Evolutionary conservation across 2,329 filamentous ascomycete species (phyloP).

Genomic region (Alternaria arborescens): DNA sequence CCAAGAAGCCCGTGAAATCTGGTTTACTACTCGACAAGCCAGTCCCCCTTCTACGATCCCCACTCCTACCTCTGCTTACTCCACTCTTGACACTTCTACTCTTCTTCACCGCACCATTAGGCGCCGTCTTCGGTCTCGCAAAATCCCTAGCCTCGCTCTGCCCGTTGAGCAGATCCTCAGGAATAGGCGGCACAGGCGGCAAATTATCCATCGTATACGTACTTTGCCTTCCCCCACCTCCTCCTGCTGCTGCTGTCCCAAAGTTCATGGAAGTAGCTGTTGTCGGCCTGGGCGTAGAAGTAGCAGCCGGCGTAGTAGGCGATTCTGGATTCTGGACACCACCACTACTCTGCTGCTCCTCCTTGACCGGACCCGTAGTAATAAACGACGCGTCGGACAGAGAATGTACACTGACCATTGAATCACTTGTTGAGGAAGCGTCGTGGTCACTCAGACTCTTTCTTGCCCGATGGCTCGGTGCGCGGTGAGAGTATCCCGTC

Average conservation of each 20-base stretch:
- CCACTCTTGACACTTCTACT: conserved; percentile 40
- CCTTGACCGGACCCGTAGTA: conserved; percentile 30
- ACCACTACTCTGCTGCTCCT: neutral
- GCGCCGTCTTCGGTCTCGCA: conserved; percentile 34
- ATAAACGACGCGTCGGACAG: conserved; percentile 69
- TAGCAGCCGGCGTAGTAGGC: conserved; percentile 32
- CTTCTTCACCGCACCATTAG: conserved; percentile 30
- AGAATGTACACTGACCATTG: conserved; percentile 73
- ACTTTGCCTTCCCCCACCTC: conserved; percentile 15
- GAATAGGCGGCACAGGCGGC: conserved; percentile 48
- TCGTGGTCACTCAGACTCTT: conserved; percentile 25
- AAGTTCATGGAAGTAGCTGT: conserved; percentile 5
- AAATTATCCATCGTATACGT: conserved; percentile 30
- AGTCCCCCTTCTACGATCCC: conserved; percentile 21
- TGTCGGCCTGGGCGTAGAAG: conserved; percentile 23
- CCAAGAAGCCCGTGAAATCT: conserved; percentile 46
- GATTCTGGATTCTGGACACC: conserved; percentile 6
- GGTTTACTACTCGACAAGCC: conserved; percentile 23
- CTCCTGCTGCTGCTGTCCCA: neutral
- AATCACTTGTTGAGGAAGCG: neutral
- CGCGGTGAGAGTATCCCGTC: conserved; percentile 42
- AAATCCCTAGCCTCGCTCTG: conserved; percentile 19
- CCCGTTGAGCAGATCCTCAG: conserved; percentile 34
- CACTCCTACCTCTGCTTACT: conserved; percentile 29
- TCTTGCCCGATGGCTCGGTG: conserved; percentile 32